Base-by-base conservation (phyloP, 805 yeast species). In the Suhomyces sp. region DNA sequence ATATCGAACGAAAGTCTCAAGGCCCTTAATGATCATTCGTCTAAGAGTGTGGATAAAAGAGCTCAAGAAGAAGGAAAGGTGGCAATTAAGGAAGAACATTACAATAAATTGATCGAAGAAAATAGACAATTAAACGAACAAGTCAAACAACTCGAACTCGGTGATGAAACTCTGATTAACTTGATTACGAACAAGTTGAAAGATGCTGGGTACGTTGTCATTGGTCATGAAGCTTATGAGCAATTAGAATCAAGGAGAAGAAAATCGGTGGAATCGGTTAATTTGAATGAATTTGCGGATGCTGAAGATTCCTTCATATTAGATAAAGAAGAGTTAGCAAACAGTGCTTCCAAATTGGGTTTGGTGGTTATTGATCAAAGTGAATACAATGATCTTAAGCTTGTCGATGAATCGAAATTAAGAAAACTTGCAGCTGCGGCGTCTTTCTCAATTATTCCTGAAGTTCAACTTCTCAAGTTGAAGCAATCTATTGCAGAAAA, bases 241-340 rank as follows among this genome's bases (percentile, higher is more conserved):
- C 33, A 41, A 18, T 31, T 41, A 34, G 22, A 31, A 12, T 35
- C 19, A 12, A 13, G 14, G 27, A 22, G 17, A 17, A 36, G 34
- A 14, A 22, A 13, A 8, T 19, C 33, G 4, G 16, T 21, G 4
- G 36, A 31, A 11, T 33, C 41, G 4, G 27, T 6, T 5, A 7
- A 20, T 2, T n/a, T n/a, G n/a, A 46, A 39, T 2, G 35, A 33
- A 10, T 56, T 44, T 39, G 48, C 48, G 7, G 65, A 58, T 28
- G 62, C 63, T 4, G 54, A 58, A 31, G 60, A 60, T 7, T 50
- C 63, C 3, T 57, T 63, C 37, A 38, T 51, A 4, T 39, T 58
- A 25, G 46, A 51, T 28, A 47, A 46, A 33, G 59, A 51, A 7
- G 67, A 62, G 36, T 47, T 60, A 24, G 31, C 32, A 10, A 42